Base-by-base conservation (phyloP, 139 green algal genomes). In the Chlamydomonas urium region DNA sequence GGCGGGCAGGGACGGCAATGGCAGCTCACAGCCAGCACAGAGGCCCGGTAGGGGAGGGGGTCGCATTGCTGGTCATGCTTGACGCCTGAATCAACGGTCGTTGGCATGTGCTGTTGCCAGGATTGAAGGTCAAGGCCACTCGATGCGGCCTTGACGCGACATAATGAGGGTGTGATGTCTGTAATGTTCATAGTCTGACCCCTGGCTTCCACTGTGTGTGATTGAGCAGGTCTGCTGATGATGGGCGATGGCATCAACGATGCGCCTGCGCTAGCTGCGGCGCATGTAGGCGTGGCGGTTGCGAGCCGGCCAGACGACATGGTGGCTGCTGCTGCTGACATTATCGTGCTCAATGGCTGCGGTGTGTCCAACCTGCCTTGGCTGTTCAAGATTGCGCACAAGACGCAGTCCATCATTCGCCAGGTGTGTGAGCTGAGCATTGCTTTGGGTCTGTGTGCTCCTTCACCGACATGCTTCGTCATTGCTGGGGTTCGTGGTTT, bases 211-310 rank as follows among this genome's bases (percentile, higher is more conserved):
- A n/a, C n/a, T n/a, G n/a, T n/a, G n/a, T n/a, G n/a, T n/a, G n/a
- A n/a, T n/a, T n/a, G 23, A 50, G 66, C 29, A 19, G 79, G 79
- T 0, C 79, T 96, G 56, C 60, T 93, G 38, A 96, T 96, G 90
- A 85, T 93, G 38, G 66, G 91, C 81, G 95, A 99, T 50, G 95
- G 95, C 59, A 89, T 98, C 35, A 99, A 99, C 76, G 95, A 99
- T 75, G 90, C 94, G 1, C 86, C 94, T 0, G 94, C 94, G 0
- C 82, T 98, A 24, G 91, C 90, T 21, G 81, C 83, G 1, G 89
- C 93, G 3, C 57, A 88, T 47, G 90, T 97, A 37, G 88, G 33
- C 45, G 75, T 94, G 4, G 89, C 85, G 2, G 86, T 95, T 3
- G 84, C 88, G 0, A 70, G 65, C 23, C 85, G 83, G 2, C 79